A percentile compares a stretch with the other conserved stretches of the same genome.
These are phyloP conservation scores for Backusella mclennaniae DNA, from an alignment of 192 early-diverging fungal genomes.

Conservation along the genomic window DNA sequence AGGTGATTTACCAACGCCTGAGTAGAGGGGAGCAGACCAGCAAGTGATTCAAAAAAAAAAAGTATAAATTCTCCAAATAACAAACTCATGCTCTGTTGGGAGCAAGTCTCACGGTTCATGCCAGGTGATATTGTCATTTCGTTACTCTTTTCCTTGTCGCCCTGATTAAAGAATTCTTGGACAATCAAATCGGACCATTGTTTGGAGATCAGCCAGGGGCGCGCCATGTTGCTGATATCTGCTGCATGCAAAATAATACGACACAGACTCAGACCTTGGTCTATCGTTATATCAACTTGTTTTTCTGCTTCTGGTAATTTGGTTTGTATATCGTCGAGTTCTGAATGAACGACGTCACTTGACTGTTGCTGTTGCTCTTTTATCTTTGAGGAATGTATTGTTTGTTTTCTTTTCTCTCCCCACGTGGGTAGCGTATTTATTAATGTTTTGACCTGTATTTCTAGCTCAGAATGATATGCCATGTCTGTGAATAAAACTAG, in stretches of 20 bases:
- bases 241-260: slow-evolving; percentile 76
- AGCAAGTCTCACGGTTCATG: slow-evolving; percentile 73
- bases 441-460: slow-evolving; percentile 7
- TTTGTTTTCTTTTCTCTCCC: neutral
- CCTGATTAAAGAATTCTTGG: slow-evolving; percentile 79
- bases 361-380: neutral
- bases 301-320: neutral
- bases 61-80: slow-evolving; percentile 71
- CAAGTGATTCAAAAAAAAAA: slow-evolving; percentile 82
- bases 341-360: slow-evolving; percentile 8
- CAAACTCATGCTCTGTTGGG: slow-evolving; percentile 69
- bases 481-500: slow-evolving; percentile 19
- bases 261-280: slow-evolving; percentile 54
- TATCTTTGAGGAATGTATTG: neutral
- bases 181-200: slow-evolving; percentile 85
- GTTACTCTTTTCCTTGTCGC: slow-evolving; percentile 75
- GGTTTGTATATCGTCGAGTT: neutral
- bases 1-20: slow-evolving; percentile 45
- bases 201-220: slow-evolving; percentile 80
- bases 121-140: slow-evolving; percentile 76
- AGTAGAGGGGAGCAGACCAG: slow-evolving; percentile 66
- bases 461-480: slow-evolving; percentile 1
- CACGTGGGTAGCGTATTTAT: neutral
- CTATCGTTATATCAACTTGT: slow-evolving; percentile 16
- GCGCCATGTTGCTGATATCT: slow-evolving; percentile 81